These are phyloP conservation scores for Gossypium davidsonii DNA, from an alignment of 441 rosid species.

Conservation along the genomic window DNA sequence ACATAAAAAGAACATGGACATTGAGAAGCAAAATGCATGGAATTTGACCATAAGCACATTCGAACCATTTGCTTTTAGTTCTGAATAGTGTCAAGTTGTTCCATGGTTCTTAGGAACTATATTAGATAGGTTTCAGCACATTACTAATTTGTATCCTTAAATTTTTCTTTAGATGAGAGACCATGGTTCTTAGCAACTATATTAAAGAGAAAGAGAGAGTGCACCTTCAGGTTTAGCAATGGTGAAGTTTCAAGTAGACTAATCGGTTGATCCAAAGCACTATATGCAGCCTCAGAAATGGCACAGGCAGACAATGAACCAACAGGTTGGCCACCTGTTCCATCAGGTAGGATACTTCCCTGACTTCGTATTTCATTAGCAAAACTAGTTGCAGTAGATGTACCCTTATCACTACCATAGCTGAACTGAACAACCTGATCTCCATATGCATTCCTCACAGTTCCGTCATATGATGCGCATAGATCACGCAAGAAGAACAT, in stretches of 20 bases:
- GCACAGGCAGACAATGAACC: slow-evolving; percentile 89
- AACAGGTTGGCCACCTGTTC: slow-evolving; percentile 61
- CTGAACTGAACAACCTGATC: slow-evolving; percentile 71
- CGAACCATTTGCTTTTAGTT: too few relatives aligned
- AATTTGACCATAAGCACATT: neutral
- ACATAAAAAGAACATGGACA: neutral
- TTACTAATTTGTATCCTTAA: too few relatives aligned
- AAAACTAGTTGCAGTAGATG: slow-evolving; percentile 7
- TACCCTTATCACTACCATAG: slow-evolving; percentile 32
- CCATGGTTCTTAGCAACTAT: too few relatives aligned
- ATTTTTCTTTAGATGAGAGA: too few relatives aligned
- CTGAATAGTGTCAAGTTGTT: too few relatives aligned
- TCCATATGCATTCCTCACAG: slow-evolving; percentile 75
- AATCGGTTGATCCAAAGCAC: slow-evolving; percentile 90
- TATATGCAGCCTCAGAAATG: slow-evolving; percentile 87
- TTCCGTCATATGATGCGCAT: slow-evolving; percentile 68
- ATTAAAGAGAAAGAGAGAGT: slow-evolving; percentile 18
- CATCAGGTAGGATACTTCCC: slow-evolving; percentile 15
- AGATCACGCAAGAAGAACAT: slow-evolving; percentile 91
- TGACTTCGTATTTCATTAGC: neutral
- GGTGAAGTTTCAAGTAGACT: slow-evolving; percentile 92
- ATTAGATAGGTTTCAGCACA: too few relatives aligned
- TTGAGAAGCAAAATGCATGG: neutral
- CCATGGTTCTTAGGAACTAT: neutral
- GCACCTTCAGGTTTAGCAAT: slow-evolving; percentile 78